A percentile compares a stretch with the other conserved stretches of the same genome.
Conservation (phyloP, 2,329 filamentous ascomycete species). For the Aspergillus pseudonomiae region DNA sequence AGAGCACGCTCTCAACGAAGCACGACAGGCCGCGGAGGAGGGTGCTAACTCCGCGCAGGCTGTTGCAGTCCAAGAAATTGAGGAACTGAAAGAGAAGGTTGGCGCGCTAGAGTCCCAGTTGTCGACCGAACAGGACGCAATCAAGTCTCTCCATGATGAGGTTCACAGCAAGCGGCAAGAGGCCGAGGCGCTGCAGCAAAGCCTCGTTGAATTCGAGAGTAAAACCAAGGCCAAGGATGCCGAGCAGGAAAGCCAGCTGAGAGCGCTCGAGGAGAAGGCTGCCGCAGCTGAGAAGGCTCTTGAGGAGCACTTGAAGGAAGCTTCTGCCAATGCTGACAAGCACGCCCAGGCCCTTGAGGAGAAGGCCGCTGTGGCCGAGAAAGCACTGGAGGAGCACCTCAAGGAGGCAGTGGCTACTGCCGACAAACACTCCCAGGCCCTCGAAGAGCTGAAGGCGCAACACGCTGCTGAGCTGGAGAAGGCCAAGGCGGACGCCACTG, state of each 20-base stretch:
- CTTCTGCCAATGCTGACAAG: constrained; percentile 33
- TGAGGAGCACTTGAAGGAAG: constrained; percentile 37
- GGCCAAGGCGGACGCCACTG: constrained; percentile 32
- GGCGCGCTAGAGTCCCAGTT: constrained; percentile 36
- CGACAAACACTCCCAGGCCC: constrained; percentile 37
- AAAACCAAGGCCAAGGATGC: constrained; percentile 42
- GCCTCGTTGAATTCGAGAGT: constrained; percentile 39
- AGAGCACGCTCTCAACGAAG: constrained; percentile 37
- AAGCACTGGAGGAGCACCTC: constrained; percentile 39
- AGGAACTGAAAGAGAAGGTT: constrained; percentile 40
- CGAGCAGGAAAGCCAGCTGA: constrained; percentile 37
- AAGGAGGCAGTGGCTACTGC: constrained; percentile 31
- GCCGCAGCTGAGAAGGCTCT: constrained; percentile 36
- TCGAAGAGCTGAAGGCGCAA: constrained; percentile 38
- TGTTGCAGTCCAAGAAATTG: constrained; percentile 39
- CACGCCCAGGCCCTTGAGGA: constrained; percentile 38
- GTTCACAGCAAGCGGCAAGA: constrained; percentile 41
- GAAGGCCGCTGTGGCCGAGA: constrained; percentile 36
- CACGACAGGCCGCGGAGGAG: constrained; percentile 39
- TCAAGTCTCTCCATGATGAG: constrained; percentile 38
- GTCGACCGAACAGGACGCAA: constrained; percentile 33
- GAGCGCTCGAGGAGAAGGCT: constrained; percentile 36
- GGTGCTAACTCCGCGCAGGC: constrained; percentile 36
- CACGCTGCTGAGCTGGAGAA: constrained; percentile 41
- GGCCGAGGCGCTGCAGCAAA: constrained; percentile 41